Percentiles rank a stretch among this genome's conserved stretches.
Conservation (phyloP, 2,329 filamentous ascomycete species). For the Zalaria obscura region DNA sequence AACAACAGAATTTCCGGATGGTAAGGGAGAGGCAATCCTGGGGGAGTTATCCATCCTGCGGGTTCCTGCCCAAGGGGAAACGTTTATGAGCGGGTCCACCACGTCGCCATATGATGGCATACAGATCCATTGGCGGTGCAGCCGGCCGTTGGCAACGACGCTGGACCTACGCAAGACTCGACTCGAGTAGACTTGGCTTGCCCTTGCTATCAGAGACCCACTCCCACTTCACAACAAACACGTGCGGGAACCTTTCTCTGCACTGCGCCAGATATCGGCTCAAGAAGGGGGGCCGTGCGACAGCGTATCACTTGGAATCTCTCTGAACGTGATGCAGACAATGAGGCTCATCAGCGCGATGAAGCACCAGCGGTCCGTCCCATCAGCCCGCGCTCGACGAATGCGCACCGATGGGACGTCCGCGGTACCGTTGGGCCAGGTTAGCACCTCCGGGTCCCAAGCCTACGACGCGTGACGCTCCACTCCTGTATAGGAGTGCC, state of each 20-base stretch:
- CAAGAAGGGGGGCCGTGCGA: not conserved
- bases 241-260: not conserved
- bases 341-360: not conserved
- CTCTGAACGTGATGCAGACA: not conserved
- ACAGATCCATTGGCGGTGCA: not conserved
- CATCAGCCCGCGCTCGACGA: not conserved
- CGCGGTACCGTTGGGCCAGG: no score
- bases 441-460: no score
- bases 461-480: no score
- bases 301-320: not conserved
- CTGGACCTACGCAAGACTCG: not conserved
- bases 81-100: not conserved
- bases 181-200: not conserved
- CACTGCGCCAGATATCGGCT: not conserved
- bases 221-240: not conserved
- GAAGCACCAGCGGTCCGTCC: not conserved
- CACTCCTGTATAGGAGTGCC: no score
- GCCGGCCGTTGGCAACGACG: not conserved
- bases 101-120: not conserved
- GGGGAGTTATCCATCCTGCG: not conserved
- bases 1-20: not conserved
- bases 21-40: not conserved
- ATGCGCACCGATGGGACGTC: no score
- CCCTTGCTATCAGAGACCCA: not conserved
- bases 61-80: not conserved